A percentile compares a stretch with the other conserved stretches of the same genome.
Conservation (phyloP, 495 filamentous ascomycete genomes). For the Aspergillus heteromorphus region DNA sequence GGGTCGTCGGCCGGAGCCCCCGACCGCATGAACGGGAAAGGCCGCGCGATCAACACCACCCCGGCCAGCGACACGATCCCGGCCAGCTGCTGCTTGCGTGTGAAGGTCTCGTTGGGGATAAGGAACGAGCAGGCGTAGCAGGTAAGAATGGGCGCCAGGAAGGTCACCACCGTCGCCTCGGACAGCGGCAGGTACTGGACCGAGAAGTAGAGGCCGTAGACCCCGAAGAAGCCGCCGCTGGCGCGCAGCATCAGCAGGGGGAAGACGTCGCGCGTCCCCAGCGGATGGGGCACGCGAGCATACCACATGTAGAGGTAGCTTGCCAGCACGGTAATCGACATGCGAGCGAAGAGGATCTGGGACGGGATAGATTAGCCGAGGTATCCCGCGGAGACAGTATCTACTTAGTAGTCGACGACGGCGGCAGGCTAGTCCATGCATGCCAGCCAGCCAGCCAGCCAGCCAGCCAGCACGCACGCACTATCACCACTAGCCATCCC, state of each 20-base stretch:
- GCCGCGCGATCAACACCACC: conserved; percentile 80
- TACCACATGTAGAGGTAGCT: conserved; percentile 73
- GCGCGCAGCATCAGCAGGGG: conserved; percentile 65
- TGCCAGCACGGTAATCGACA: conserved; percentile 67
- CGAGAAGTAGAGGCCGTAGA: conserved; percentile 75
- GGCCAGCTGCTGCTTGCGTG: conserved; percentile 68
- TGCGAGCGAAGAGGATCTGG: conserved; percentile 75
- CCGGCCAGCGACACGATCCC: conserved; percentile 71
- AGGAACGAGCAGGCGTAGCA: conserved; percentile 78
- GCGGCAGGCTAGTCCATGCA: not conserved
- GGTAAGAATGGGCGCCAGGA: conserved; percentile 76
- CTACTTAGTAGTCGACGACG: too few relatives aligned
- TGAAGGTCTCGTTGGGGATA: conserved; percentile 70
- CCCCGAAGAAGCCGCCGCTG: conserved; percentile 76
- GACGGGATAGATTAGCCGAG: conserved; percentile 1
- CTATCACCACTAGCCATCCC: not conserved
- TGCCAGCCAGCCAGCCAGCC: not conserved
- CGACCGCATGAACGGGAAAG: conserved; percentile 39
- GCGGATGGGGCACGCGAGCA: conserved; percentile 58
- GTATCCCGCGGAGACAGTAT: not conserved
- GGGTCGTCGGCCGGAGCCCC: conserved; percentile 6
- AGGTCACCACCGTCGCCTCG: conserved; percentile 91
- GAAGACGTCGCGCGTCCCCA: conserved; percentile 63
- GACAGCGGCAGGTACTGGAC: conserved; percentile 83
- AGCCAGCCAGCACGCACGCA: not conserved